These are phyloP conservation scores for Triticum dicoccoides DNA, from an alignment of 176 grass and related monocot genomes.

Conservation along the genomic window DNA sequence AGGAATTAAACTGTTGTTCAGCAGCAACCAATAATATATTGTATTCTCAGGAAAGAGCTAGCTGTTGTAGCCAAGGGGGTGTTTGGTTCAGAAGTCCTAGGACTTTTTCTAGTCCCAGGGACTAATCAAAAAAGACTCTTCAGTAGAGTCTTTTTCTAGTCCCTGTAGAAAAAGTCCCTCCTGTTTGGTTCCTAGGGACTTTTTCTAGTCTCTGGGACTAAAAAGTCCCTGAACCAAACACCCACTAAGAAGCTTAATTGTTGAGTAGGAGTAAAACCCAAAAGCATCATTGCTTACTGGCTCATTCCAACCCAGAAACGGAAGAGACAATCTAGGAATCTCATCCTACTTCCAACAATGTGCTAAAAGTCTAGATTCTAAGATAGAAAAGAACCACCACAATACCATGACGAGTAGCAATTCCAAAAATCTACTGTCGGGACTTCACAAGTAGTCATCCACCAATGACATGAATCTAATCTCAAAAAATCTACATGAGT, in stretches of 20 bases:
- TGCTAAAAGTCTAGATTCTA: neutral
- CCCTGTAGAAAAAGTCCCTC: too few relatives aligned
- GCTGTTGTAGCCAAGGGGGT: neutral
- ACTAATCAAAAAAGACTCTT: too few relatives aligned
- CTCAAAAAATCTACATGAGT: neutral
- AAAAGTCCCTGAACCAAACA: too few relatives aligned
- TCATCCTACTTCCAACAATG: neutral
- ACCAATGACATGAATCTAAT: neutral
- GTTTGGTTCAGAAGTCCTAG: too few relatives aligned
- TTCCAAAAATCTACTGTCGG: neutral
- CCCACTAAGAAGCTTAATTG: neutral
- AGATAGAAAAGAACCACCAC: neutral
- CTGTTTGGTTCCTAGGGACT: too few relatives aligned
- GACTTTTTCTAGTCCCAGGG: too few relatives aligned
- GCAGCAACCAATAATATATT: neutral
- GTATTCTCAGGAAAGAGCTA: neutral
- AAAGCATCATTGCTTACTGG: neutral
- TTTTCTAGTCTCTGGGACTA: too few relatives aligned
- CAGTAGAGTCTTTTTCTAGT: too few relatives aligned
- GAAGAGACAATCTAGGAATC: neutral
- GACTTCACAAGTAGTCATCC: neutral
- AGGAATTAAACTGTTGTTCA: neutral
- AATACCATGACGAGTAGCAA: neutral
- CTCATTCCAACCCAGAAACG: neutral
- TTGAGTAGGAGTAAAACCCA: neutral